phyloP scores from a whole-genome alignment of 805 yeast genomes.

The Schizosaccharomyces japonicus region DNA sequence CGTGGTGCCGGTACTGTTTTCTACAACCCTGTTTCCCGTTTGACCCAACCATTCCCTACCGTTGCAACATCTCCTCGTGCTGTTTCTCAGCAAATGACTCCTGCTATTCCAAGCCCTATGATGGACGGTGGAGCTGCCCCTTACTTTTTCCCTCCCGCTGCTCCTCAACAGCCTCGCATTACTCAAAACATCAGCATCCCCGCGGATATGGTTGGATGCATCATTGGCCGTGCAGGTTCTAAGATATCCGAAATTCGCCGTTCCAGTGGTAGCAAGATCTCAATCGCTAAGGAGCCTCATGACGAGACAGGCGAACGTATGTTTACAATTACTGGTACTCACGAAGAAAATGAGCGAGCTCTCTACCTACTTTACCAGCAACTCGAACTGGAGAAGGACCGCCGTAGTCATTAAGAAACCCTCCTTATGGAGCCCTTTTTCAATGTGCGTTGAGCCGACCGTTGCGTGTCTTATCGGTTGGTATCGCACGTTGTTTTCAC shows the following conservation, averaged over 20 bases:
- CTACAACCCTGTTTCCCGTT: conserved; percentile 27
- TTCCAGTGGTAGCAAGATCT: conserved; percentile 53
- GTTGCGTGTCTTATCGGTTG: too few relatives aligned
- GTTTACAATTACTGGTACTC: conserved; percentile 46
- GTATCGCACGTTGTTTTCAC: too few relatives aligned
- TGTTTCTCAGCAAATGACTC: background rate
- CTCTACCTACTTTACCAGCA: conserved; percentile 30
- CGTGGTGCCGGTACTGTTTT: conserved; percentile 38
- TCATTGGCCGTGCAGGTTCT: conserved; percentile 67
- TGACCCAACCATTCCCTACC: conserved; percentile 5
- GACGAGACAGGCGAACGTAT: conserved; percentile 34
- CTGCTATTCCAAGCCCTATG: conserved; percentile 6
- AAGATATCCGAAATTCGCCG: conserved; percentile 70
- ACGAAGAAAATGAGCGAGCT: conserved; percentile 34
- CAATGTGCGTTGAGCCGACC: too few relatives aligned
- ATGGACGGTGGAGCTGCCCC: background rate
- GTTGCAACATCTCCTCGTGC: background rate
- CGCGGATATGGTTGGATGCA: conserved; percentile 65
- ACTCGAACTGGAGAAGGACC: conserved; percentile 18
- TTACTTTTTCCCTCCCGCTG: background rate
- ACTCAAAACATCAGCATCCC: conserved; percentile 27
- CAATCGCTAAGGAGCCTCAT: conserved; percentile 46
- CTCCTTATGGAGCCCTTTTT: background rate
- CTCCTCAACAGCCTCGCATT: background rate
- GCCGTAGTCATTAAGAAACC: background rate